Base-by-base conservation (phyloP, 2,329 filamentous ascomycete species). In the Orbilia javanica region DNA sequence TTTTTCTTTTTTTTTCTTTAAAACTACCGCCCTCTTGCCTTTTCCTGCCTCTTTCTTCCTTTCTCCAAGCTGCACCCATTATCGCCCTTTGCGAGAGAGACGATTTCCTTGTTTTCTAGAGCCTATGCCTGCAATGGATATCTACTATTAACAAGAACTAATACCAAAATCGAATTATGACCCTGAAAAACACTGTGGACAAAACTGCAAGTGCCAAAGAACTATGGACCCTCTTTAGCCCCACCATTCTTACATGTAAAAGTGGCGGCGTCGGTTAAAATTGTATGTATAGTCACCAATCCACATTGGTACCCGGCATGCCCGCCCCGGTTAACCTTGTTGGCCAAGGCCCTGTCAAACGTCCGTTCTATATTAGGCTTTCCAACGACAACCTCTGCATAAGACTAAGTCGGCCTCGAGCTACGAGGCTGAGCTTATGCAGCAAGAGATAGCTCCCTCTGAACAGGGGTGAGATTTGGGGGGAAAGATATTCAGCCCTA, bases 361-460 rank as follows among this genome's bases (percentile, higher is more conserved):
- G 52, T 31, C 50, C 50, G 62, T 78, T 72, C 74, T 78, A 78
- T 78, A 78, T 78, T 78, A 72, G 74, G 74, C 57, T 65, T 65
- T 66, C 62, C 48, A 62, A 39, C 48, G 57, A 52, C 53, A 52
- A 34, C 50, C n/a, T 39, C 13, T 63, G 50, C 64, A 73, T 60
- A 50, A 63, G 53, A 48, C 66, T 34, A 60, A 60, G 50, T 27
- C 60, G 25, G 15, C 48, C 36, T 44, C 50, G 39, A 57, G 44
- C 25, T 25, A 60, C 22, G 74, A 72, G 74, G 74, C 74, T 78
- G 74, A 78, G 74, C 67, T 78, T 72, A 72, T 68, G 74, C 57
- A 46, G 67, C 52, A 5, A 67, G 50, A 60, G 57, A 62, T 22
- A 65, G 60, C 72, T 66, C 57, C 52, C 18, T 20, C 69, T 44